These are phyloP conservation scores for Oryza longistaminata DNA, from an alignment of 176 grass and related monocot species.

Conservation along the genomic window DNA sequence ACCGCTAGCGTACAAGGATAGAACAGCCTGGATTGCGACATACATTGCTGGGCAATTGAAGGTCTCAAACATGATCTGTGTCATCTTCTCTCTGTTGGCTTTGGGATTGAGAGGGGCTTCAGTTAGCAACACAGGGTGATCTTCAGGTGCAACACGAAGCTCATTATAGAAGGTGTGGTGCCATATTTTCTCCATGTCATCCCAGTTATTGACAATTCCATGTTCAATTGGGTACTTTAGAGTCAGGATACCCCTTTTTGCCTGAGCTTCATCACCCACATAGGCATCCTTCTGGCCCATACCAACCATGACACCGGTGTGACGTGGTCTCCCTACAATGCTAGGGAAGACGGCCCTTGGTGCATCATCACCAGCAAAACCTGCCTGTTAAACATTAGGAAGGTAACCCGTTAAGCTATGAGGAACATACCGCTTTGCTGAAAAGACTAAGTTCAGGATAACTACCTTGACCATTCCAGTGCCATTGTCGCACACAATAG, in stretches of 20 bases:
- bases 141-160: constrained; percentile 78
- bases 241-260: constrained; percentile 86
- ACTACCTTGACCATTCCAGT: constrained; percentile 92
- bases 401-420: constrained; percentile 1
- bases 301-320: constrained; percentile 87
- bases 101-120: constrained; percentile 90
- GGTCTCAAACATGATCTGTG: constrained; percentile 92
- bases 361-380: constrained; percentile 85
- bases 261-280: constrained; percentile 84
- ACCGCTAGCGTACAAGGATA: constrained; percentile 83
- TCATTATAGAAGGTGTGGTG: constrained; percentile 89
- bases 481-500: constrained; percentile 84
- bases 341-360: constrained; percentile 88
- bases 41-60: constrained; percentile 82
- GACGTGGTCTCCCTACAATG: constrained; percentile 81
- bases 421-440: not conserved
- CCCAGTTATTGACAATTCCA: constrained; percentile 84
- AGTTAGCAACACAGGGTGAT: constrained; percentile 74
- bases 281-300: constrained; percentile 97
- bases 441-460: not conserved
- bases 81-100: constrained; percentile 91
- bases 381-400: constrained; percentile 49
- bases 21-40: constrained; percentile 83
- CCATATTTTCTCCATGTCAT: constrained; percentile 96
- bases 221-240: constrained; percentile 89